Base-by-base conservation (phyloP, 352 stramenopile species). In the Globisporangium middletonii region DNA sequence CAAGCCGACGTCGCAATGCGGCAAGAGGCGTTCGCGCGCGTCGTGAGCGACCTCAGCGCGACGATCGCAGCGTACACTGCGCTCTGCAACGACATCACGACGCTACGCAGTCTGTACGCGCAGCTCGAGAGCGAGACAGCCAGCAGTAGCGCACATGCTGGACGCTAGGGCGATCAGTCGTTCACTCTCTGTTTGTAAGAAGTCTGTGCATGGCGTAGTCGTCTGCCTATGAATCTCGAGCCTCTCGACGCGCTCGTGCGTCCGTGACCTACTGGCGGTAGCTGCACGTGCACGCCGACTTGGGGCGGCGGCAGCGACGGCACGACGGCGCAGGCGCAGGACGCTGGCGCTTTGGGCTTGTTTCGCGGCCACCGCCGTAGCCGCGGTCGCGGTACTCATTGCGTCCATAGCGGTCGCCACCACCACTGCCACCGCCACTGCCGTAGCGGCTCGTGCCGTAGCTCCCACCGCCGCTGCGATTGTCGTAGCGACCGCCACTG, bases 231-330 rank as follows among this genome's bases (percentile, higher is more conserved):
- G 5, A 13, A 38, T 38, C 33, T 38, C 33, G 33, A 38, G 33
- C 33, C 33, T 38, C 33, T 38, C 33, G 7, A 38, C 6, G 33
- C 33, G 33, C 33, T 38, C 33, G 33, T 11, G 12, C 7, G 16
- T 18, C 18, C 26, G 6, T n/a, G 4, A 18, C 16, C 63, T 63
- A 73, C 37, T 65, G 57, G 37, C 72, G 69, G 33, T 78, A 85
- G 57, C 75, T 80, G 59, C 75, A 86, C 50, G 74, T 71, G 55
- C 75, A 86, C 2, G 73, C 71, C 15, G 65, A 66, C 50, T 83
- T 83, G 23, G 68, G 60, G 50, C 75, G 75, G 56, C 75, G 75
- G 45, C 75, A 86, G 57, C 68, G 71, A 5, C 75, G 75, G 37
- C 75, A 86, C 55, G 78, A 72, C 27, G 77, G 72, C 30, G 76